Conservation (phyloP, 192 early-diverging fungal species). For the Globomyces pollinis-pini region DNA sequence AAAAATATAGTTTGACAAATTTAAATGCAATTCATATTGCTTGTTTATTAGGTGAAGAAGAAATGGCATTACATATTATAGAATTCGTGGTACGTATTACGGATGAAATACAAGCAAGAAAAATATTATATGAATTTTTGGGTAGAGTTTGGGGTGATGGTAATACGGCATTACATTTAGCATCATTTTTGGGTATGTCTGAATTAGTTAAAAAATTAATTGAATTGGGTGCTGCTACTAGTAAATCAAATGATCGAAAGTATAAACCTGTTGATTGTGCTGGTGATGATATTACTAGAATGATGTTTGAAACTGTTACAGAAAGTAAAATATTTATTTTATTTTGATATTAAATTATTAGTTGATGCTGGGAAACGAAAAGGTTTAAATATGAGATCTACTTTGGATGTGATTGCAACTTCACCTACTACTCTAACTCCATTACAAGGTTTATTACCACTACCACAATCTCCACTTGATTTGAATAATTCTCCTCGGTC, state of each 20-base stretch:
- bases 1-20: constrained; percentile 26
- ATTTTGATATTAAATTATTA: background rate
- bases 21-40: constrained; percentile 60
- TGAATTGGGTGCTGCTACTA: constrained; percentile 40
- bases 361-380: constrained; percentile 11
- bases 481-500: background rate
- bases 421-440: no score
- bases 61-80: constrained; percentile 52
- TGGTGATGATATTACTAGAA: constrained; percentile 49
- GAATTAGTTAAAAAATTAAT: constrained; percentile 50
- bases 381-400: background rate
- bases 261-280: constrained; percentile 64
- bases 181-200: constrained; percentile 56
- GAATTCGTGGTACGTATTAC: constrained; percentile 49
- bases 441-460: no score
- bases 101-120: constrained; percentile 51
- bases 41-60: constrained; percentile 56
- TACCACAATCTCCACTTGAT: no score
- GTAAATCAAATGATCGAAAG: constrained; percentile 49
- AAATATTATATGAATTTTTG: constrained; percentile 61
- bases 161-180: constrained; percentile 58
- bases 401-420: no score
- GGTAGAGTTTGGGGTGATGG: constrained; percentile 61
- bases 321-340: constrained; percentile 18
- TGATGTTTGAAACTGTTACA: constrained; percentile 27